A percentile compares a stretch with the other conserved stretches of the same genome.
Conservation (phyloP, 345 rosid species). For the Citrus mangshanensis region DNA sequence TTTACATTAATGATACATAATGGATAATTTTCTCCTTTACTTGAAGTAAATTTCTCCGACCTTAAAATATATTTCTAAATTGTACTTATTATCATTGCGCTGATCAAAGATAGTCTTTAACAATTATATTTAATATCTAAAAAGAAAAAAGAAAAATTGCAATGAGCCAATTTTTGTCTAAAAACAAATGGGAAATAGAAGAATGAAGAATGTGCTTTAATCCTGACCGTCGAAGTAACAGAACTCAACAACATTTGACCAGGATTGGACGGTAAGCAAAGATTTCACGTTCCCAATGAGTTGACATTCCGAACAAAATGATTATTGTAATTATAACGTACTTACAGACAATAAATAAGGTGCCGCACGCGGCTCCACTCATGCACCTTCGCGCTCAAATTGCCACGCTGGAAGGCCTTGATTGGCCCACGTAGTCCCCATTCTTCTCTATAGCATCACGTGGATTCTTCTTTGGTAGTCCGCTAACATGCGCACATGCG, state of each 20-base stretch:
- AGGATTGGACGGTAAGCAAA: neutral
- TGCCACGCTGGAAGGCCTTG: neutral
- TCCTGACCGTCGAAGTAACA: neutral
- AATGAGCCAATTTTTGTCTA: too few species aligned
- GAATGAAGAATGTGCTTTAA: neutral
- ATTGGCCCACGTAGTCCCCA: neutral
- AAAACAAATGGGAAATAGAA: too few species aligned
- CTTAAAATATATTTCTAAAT: too few species aligned
- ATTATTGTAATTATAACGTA: neutral
- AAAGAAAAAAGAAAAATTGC: too few species aligned
- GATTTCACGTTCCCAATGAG: neutral
- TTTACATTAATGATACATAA: too few species aligned
- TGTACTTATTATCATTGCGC: too few species aligned
- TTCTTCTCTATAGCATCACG: neutral
- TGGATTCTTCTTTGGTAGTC: neutral
- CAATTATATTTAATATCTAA: too few species aligned
- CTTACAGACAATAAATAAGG: neutral
- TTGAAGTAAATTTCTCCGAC: too few species aligned
- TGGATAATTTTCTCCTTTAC: too few species aligned
- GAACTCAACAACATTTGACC: neutral
- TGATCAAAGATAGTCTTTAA: too few species aligned
- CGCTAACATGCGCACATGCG: constrained; percentile 14
- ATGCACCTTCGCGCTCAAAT: neutral
- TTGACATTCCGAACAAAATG: neutral
- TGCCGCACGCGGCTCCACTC: neutral